These are phyloP conservation scores for Musa beccarii DNA, from an alignment of 176 grass and related monocot genomes.

Conservation along the genomic window DNA sequence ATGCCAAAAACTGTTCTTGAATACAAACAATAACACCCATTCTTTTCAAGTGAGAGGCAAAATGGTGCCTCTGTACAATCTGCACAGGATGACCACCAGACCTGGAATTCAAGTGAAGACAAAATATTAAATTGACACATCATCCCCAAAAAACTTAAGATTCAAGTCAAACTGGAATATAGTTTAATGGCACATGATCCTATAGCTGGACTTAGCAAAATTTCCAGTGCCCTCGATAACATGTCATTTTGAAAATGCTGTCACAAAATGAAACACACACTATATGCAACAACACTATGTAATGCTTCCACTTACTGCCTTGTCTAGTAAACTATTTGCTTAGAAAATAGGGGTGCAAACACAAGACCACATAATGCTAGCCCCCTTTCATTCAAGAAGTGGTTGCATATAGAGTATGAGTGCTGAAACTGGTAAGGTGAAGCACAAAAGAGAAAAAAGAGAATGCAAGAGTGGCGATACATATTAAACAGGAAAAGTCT, in stretches of 20 bases:
- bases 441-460: neutral
- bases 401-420: neutral
- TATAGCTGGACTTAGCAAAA: neutral
- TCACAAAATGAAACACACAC: neutral
- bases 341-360: neutral
- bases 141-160: too few species aligned
- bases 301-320: neutral
- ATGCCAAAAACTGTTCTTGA: constrained; percentile 84
- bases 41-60: constrained; percentile 99
- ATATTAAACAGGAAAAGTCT: neutral
- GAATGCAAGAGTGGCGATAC: neutral
- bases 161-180: too few species aligned
- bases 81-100: constrained; percentile 81
- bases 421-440: neutral
- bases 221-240: neutral
- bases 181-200: neutral
- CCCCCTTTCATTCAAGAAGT: neutral
- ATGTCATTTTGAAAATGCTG: neutral
- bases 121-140: too few species aligned
- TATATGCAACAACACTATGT: neutral
- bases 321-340: neutral
- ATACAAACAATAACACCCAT: constrained; percentile 89
- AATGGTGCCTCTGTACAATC: constrained; percentile 91
- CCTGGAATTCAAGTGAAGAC: constrained; percentile 32
- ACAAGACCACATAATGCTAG: neutral